Evolutionary conservation across 1,284 basidiomycete genomes (phyloP).

Genomic region (Apiotrichum domesticum): DNA sequence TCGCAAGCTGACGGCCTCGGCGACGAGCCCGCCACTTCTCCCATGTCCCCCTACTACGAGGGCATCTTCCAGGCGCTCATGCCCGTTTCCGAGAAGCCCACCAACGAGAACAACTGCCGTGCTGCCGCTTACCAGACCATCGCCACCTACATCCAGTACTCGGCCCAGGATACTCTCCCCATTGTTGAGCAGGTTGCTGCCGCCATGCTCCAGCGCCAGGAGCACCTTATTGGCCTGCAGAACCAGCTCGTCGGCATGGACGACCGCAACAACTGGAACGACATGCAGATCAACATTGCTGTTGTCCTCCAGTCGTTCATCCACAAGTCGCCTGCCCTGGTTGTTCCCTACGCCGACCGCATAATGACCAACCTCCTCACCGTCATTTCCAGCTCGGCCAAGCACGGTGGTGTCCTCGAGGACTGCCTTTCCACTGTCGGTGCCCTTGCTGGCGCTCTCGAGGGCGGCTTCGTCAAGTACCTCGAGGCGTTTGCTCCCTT

Average conservation of each 20-base stretch:
- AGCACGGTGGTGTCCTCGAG: slow-evolving; percentile 92
- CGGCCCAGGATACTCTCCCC: slow-evolving; percentile 71
- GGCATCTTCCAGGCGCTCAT: slow-evolving; percentile 76
- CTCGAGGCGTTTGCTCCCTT: slow-evolving; percentile 83
- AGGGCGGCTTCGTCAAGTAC: slow-evolving; percentile 79
- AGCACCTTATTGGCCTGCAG: slow-evolving; percentile 75
- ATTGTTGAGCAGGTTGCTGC: slow-evolving; percentile 79
- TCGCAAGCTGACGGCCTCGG: slow-evolving; percentile 52
- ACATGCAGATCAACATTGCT: slow-evolving; percentile 93
- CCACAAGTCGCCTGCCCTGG: slow-evolving; percentile 73
- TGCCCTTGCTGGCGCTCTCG: slow-evolving; percentile 72
- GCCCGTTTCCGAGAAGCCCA: slow-evolving; percentile 69
- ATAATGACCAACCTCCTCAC: slow-evolving; percentile 90
- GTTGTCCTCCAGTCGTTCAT: slow-evolving; percentile 79
- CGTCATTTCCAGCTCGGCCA: slow-evolving; percentile 78
- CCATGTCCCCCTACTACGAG: slow-evolving; percentile 85
- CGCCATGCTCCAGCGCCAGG: slow-evolving; percentile 79
- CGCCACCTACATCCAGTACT: slow-evolving; percentile 74
- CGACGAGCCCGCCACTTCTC: slow-evolving; percentile 52
- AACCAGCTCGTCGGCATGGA: slow-evolving; percentile 92
- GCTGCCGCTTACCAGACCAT: slow-evolving; percentile 96
- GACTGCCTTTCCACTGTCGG: slow-evolving; percentile 95
- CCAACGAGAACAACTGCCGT: slow-evolving; percentile 87
- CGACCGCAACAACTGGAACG: slow-evolving; percentile 98
- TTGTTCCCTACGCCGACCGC: slow-evolving; percentile 82